A percentile compares a stretch with the other conserved stretches of the same genome.
These are phyloP conservation scores for Penicillium coffeae DNA, from an alignment of 495 filamentous ascomycete genomes.

Conservation along the genomic window DNA sequence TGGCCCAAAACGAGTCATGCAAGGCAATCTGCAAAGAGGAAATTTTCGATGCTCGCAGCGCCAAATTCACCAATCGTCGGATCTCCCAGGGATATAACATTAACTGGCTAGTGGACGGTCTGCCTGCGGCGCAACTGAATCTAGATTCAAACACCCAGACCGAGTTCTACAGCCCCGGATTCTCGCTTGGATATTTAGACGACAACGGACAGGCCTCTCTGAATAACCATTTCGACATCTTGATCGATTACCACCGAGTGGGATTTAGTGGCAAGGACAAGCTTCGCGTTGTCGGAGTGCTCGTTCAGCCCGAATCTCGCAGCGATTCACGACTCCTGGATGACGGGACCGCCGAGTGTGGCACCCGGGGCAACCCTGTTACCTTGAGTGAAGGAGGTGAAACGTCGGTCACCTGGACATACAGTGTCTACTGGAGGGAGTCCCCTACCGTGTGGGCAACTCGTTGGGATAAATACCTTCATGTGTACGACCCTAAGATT, in stretches of 20 bases:
- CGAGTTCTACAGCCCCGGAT: constrained; percentile 82
- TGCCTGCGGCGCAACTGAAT: constrained; percentile 80
- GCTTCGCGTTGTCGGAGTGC: constrained; percentile 85
- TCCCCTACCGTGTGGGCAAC: constrained; percentile 88
- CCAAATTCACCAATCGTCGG: constrained; percentile 74
- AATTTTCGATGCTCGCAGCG: constrained; percentile 62
- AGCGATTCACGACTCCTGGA: constrained; percentile 52
- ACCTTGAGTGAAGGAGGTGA: constrained; percentile 57
- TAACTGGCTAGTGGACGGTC: constrained; percentile 93
- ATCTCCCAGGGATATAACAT: constrained; percentile 82
- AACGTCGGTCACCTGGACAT: constrained; percentile 79
- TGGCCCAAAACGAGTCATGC: constrained; percentile 81
- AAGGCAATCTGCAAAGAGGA: constrained; percentile 66
- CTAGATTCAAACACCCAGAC: constrained; percentile 66
- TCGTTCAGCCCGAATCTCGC: constrained; percentile 75
- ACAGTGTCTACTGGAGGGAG: constrained; percentile 79
- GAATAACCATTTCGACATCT: constrained; percentile 92
- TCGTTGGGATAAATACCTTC: constrained; percentile 95
- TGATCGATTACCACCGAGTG: constrained; percentile 87
- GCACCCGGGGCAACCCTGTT: constrained; percentile 46
- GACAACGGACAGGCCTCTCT: constrained; percentile 55
- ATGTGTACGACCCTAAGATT: constrained; percentile 92
- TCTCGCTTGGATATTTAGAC: constrained; percentile 68
- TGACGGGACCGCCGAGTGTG: constrained; percentile 60
- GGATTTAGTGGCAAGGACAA: constrained; percentile 51